These are phyloP conservation scores for Podaxis sp. DNA, from an alignment of 768 basidiomycete genomes.

Conservation along the genomic window DNA sequence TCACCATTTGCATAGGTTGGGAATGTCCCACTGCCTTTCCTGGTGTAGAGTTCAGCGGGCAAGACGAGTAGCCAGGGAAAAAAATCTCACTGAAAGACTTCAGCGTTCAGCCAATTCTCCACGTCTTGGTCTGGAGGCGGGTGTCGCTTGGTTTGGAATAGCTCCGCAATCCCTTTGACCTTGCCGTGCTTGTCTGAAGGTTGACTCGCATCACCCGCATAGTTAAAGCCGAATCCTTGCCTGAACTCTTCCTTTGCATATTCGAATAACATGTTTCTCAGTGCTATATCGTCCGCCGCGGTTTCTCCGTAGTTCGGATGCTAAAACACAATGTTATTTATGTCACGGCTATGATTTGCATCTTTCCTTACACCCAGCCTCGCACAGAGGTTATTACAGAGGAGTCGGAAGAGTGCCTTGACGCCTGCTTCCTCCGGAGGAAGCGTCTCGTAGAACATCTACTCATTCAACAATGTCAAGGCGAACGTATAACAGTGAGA, in stretches of 20 bases:
- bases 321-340: not conserved
- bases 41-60: not conserved
- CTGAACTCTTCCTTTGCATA: not conserved
- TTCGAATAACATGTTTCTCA: not conserved
- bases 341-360: not conserved
- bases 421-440: not conserved
- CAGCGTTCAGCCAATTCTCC: not conserved
- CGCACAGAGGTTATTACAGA: not conserved
- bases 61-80: not conserved
- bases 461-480: not conserved
- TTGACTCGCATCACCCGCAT: not conserved
- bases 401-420: not conserved
- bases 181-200: not conserved
- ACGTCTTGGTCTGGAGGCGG: not conserved
- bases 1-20: not conserved
- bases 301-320: not conserved
- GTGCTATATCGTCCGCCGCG: not conserved
- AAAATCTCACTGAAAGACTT: not conserved
- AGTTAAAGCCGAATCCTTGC: not conserved
- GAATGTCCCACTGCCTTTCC: not conserved
- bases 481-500: not conserved
- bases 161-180: not conserved
- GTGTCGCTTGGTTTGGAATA: not conserved
- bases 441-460: not conserved
- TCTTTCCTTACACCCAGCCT: not conserved